phyloP scores from a whole-genome alignment of 257 asterid genomes.

The Cinchona pubescens region DNA sequence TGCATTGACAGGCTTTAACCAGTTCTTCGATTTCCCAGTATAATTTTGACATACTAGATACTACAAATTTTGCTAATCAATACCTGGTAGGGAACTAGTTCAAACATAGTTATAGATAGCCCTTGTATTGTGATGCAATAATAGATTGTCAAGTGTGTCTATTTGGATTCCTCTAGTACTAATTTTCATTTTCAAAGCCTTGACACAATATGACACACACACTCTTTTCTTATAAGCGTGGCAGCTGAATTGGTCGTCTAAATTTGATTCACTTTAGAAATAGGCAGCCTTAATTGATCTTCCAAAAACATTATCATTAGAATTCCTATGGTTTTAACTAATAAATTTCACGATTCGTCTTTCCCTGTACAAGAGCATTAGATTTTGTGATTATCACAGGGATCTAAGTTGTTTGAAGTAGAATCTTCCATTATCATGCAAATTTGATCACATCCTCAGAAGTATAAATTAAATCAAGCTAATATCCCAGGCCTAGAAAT shows the following conservation, averaged over 20 bases:
- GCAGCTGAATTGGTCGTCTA: no score
- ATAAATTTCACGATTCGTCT: not conserved
- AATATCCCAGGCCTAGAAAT: no score
- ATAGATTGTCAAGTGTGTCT: not conserved
- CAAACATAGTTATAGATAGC: no score
- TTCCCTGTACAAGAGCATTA: not conserved
- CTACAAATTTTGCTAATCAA: not conserved
- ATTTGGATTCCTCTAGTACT: not conserved
- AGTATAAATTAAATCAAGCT: no score
- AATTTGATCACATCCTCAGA: not conserved
- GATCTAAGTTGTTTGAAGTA: not conserved
- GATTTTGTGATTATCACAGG: not conserved
- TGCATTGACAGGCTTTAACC: not conserved
- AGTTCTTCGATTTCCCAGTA: not conserved
- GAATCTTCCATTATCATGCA: not conserved
- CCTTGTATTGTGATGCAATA: not conserved
- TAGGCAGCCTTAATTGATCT: no score
- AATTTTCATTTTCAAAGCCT: not conserved
- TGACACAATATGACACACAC: not conserved
- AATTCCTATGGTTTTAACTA: not conserved
- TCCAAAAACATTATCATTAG: not conserved
- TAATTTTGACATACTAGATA: not conserved
- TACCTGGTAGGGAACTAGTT: not conserved
- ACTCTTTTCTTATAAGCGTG: not conserved
- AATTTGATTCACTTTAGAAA: no score